phyloP scores from a whole-genome alignment of 176 grass and related monocot genomes.

The Oryza longistaminata region DNA sequence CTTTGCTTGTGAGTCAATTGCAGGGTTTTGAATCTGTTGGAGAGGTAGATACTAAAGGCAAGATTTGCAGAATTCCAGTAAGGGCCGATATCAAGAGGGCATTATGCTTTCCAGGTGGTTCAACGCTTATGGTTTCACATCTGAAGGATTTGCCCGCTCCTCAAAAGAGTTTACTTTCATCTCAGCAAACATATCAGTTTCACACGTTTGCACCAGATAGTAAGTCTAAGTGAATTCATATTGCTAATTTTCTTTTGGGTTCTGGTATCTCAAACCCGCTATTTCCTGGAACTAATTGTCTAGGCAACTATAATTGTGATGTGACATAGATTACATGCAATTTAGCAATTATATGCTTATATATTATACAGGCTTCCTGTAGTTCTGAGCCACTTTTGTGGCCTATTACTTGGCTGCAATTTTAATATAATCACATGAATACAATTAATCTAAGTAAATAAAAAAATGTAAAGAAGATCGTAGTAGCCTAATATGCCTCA shows the following conservation, averaged over 20 bases:
- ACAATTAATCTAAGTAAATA: not conserved
- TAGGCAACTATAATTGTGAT: slow-evolving; percentile 9
- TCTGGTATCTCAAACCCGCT: slow-evolving; percentile 11
- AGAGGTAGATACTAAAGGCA: slow-evolving; percentile 84
- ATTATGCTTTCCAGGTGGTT: slow-evolving; percentile 85
- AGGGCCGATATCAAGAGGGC: slow-evolving; percentile 76
- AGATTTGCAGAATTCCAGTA: slow-evolving; percentile 63
- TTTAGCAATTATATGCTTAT: not conserved
- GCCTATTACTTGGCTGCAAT: not conserved
- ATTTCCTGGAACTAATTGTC: slow-evolving; percentile 3
- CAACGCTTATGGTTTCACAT: slow-evolving; percentile 79
- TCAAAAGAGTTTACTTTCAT: slow-evolving; percentile 20
- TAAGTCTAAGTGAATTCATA: slow-evolving; percentile 47
- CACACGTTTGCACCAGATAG: slow-evolving; percentile 41
- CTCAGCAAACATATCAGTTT: slow-evolving; percentile 23
- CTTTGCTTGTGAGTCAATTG: slow-evolving; percentile 30
- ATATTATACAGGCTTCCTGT: not conserved
- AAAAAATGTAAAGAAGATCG: not conserved
- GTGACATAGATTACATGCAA: not conserved
- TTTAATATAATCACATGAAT: not conserved
- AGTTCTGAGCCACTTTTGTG: not conserved
- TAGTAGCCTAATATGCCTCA: not conserved
- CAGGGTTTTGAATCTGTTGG: slow-evolving; percentile 79
- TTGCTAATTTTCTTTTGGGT: slow-evolving; percentile 4
- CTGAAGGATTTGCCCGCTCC: slow-evolving; percentile 44